phyloP scores from a whole-genome alignment of 345 rosid species.

The Bretschneidera sinensis region DNA sequence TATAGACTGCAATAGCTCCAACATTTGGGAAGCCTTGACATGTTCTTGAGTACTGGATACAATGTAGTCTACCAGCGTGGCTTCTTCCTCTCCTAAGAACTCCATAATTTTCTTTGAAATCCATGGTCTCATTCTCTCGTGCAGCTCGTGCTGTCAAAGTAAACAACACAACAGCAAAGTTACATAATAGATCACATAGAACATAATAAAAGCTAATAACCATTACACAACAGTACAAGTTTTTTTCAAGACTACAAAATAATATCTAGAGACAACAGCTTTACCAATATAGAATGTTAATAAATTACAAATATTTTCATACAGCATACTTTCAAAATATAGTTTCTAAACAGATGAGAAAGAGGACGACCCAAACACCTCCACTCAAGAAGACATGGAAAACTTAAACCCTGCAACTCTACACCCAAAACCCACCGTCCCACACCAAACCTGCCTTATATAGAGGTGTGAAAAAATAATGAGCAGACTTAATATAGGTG shows the following conservation, averaged over 20 bases:
- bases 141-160: slow-evolving; percentile 59
- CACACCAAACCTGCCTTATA: not conserved
- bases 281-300: no score
- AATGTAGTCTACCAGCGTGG: slow-evolving; percentile 80
- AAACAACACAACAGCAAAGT: slow-evolving; percentile 7
- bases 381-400: not conserved
- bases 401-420: not conserved
- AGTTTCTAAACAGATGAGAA: not conserved
- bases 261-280: no score
- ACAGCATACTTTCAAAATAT: not conserved
- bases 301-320: no score
- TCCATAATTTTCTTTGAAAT: slow-evolving; percentile 93
- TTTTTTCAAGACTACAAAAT: not conserved
- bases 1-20: slow-evolving; percentile 79
- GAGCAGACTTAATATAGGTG: no score
- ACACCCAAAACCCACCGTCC: not conserved
- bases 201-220: no score
- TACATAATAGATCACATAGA: slow-evolving; percentile 11
- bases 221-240: not conserved
- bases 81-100: slow-evolving; percentile 95
- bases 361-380: not conserved
- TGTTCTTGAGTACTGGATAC: slow-evolving; percentile 80
- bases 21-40: slow-evolving; percentile 82
- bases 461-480: no score
- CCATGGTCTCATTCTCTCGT: slow-evolving; percentile 98